Evolutionary conservation across 345 rosid genomes (phyloP).

Genomic region (Laguncularia racemosa): DNA sequence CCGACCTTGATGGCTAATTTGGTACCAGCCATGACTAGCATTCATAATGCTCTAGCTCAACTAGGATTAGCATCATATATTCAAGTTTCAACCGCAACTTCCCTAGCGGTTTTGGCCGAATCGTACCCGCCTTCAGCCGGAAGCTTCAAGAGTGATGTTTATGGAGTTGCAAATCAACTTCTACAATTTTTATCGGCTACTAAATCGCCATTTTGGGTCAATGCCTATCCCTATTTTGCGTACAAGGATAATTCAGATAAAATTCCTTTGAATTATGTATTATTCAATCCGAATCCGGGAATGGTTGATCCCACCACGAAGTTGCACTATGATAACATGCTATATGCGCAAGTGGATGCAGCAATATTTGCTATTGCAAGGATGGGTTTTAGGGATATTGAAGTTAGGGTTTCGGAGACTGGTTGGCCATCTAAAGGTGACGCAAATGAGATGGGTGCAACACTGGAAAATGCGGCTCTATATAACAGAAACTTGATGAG

Average conservation of each 20-base stretch:
- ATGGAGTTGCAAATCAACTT: constrained; percentile 48
- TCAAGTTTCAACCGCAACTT: constrained; percentile 68
- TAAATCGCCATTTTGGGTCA: constrained; percentile 79
- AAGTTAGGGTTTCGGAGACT: constrained; percentile 78
- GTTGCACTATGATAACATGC: constrained; percentile 79
- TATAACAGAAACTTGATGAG: constrained; percentile 63
- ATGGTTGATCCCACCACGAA: constrained; percentile 77
- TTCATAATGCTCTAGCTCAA: constrained; percentile 66
- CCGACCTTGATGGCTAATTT: constrained; percentile 38
- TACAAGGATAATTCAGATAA: constrained; percentile 61
- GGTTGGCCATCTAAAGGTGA: constrained; percentile 99
- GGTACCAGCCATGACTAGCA: constrained; percentile 72
- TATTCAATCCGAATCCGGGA: constrained; percentile 76
- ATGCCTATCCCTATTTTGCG: constrained; percentile 94
- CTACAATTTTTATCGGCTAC: constrained; percentile 48
- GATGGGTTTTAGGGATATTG: constrained; percentile 60
- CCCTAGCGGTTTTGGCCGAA: constrained; percentile 58
- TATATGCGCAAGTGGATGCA: constrained; percentile 93
- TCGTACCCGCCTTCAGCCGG: constrained; percentile 95
- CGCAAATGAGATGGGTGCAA: constrained; percentile 61
- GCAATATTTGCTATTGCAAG: constrained; percentile 58
- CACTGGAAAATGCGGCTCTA: constrained; percentile 52
- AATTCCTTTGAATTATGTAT: constrained; percentile 69
- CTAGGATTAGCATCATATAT: constrained; percentile 60
- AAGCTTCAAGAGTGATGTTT: constrained; percentile 48